Base-by-base conservation (phyloP, 148 eudicot genomes). In the Chenopodium album region DNA sequence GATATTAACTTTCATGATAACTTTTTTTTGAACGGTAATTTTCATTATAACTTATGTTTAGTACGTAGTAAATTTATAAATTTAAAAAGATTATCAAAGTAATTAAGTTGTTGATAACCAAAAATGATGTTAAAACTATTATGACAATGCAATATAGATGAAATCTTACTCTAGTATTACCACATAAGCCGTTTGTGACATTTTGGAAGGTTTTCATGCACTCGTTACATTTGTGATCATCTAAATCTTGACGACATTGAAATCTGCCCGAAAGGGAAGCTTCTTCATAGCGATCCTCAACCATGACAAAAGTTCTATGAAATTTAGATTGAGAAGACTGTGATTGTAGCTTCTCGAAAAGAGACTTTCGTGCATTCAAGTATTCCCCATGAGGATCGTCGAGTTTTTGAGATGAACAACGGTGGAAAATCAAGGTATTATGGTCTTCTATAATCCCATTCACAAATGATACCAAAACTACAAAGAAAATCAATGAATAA, bases 271-370 rank as follows among this genome's bases (percentile, higher is more conserved):
- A 83, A 1, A 83, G 62, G n/a, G 85, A 78, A 14, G 37, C 37
- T 23, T n/a, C 41, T 23, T n/a, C 41, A 52, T 4, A 26, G 19
- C 11, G 31, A 70, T 44, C 71, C 2, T 47, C 85, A 37, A 77
- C 81, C 81, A 71, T 63, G 0, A 82, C 81, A 28, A 72, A 81
- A 17, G 90, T 86, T 72, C 76, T 71, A 78, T 68, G 82, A 82
- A 84, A 92, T 19, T 76, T 89, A n/a, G 90, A 81, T 14, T 46
- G 23, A 1, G 84, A 72, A 47, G 95, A 88, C 4, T 72, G 85
- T 19, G 66, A 14, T 1, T 72, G 67, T 14, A 92, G 88, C 76
- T 85, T 82, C 32, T 65, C 44, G 29, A 85, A 13, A 11, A 82
- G 78, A 6, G 2, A 59, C 2, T 19, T 56, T 32, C 76, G 62